A percentile compares a stretch with the other conserved stretches of the same genome.
phyloP scores from a whole-genome alignment of 768 basidiomycete species.

The Asterophora lycoperdoides region DNA sequence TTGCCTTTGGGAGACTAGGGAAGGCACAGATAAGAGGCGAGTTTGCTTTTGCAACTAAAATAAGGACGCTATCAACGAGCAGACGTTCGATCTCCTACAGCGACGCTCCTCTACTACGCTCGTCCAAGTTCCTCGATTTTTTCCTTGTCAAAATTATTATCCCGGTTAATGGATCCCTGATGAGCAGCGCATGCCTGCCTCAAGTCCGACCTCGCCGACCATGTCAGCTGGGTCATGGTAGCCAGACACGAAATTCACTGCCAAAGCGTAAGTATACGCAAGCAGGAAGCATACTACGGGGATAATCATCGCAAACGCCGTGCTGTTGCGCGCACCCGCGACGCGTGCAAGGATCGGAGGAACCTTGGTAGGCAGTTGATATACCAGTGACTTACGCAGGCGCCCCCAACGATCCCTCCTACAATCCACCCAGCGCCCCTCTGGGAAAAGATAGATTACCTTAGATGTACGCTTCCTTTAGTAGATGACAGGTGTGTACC shows the following conservation, averaged over 20 bases:
- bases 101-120: no score
- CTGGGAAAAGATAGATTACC: conserved; percentile 5
- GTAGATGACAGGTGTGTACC: no score
- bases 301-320: conserved; percentile 31
- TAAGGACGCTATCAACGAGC: no score
- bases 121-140: no score
- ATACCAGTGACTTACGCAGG: conserved; percentile 24
- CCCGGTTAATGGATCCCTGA: conserved; percentile 2
- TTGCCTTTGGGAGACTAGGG: no score
- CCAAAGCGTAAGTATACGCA: conserved; percentile 24
- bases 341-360: conserved; percentile 29
- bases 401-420: conserved; percentile 30
- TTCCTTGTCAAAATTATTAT: conserved; percentile 11
- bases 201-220: conserved; percentile 13
- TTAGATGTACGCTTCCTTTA: no score
- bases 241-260: conserved; percentile 27
- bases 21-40: no score
- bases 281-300: conserved; percentile 28
- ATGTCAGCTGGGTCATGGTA: conserved; percentile 26
- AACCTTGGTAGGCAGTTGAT: no score
- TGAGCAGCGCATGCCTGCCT: not conserved
- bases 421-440: conserved; percentile 30
- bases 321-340: conserved; percentile 27
- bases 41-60: no score
- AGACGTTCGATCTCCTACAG: no score